Base-by-base conservation (phyloP, 192 early-diverging fungal species). In the Backusella liffmaniae region DNA sequence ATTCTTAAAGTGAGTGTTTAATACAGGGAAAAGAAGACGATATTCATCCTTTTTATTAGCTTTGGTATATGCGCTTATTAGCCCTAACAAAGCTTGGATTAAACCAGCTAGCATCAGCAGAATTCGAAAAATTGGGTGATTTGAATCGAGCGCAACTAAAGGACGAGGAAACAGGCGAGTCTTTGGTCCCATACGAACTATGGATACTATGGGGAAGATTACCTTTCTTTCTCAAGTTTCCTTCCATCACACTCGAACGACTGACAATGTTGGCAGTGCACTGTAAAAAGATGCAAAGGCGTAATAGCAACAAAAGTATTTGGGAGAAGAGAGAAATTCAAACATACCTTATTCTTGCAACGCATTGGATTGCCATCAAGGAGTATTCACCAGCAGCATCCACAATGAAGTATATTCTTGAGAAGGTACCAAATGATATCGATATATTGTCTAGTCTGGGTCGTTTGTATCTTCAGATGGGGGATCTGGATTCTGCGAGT, bases 131-230 rank as follows among this genome's bases (percentile, higher is more conserved):
- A 74, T 46, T 88, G 4, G 84, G 85, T 3, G 83, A 88, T 36
- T 37, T 88, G 70, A 66, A 79, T 29, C 77, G 86, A 37, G 72
- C 82, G 29, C 82, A 86, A 67, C 78, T 82, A 15, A 42, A 29
- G 10, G 42, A 71, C 42, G 23, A 4, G 12, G 53, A 62, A 18
- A 81, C 82, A 15, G 82, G 75, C 59, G 83, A 88, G 29, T 73
- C 76, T 3, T 83, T 88, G 73, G 78, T 88, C 16, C 87, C 87
- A 3, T 88, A 85, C 80, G 87, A 86, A 26, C 21, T 88, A 26
- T 56, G 82, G 69, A 80, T 88, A 1, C 62, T 88, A 3, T 84
- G 79, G 71, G 85, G 83, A 5, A 71, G 79, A 23, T 66, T 88
- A 6, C 85, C 84, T 12, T 81, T 76, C 18, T 74, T 77, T 72